Evolutionary conservation across 257 asterid genomes (phyloP), one percentile per base, ranked within the genome.

Genomic region (Gentiana dahurica): DNA sequence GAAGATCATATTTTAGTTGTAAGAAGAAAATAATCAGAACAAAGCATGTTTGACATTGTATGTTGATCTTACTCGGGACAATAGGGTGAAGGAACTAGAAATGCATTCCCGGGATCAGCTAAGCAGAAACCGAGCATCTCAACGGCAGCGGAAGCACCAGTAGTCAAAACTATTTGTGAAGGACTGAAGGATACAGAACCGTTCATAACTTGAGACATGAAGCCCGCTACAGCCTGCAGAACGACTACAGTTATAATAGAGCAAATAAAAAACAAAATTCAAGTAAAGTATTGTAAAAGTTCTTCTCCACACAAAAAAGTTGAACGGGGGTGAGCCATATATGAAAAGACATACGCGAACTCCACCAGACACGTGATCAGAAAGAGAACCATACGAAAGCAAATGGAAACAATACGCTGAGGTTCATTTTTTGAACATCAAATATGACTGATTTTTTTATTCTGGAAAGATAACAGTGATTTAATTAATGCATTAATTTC

Each of bases 61-160:
- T 11, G 36, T 45, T 32, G 44, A 13, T 73, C 87, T 80, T 77
- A 83, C 92, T 73, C 85, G 1, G 88, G 88, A 67, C 63, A 71
- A 73, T 83, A 83, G 3, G 92, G 92, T 0, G 92, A 71, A 5
- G 92, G 92, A 35, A 77, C 78, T 50, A 83, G 92, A 71, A 83
- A 80, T 41, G 92, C 87, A 67, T 80, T 83, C 73, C 88, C 88
- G 12, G 79, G 81, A 65, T 80, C 85, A 34, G 92, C 85, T 6
- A 83, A 69, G 68, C 85, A 80, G 70, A 80, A 83, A 70, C 73
- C 68, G 53, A 83, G 88, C 12, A 71, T 77, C 79, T 83, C 92
- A 51, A 83, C 64, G 8, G 92, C 92, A 46, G 92, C 67, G 39
- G 79, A 55, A 4, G 76, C 81, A 62, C 92, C 83, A 34, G 83